phyloP scores from a whole-genome alignment of 495 filamentous ascomycete species.

The Amorphotheca resinae region DNA sequence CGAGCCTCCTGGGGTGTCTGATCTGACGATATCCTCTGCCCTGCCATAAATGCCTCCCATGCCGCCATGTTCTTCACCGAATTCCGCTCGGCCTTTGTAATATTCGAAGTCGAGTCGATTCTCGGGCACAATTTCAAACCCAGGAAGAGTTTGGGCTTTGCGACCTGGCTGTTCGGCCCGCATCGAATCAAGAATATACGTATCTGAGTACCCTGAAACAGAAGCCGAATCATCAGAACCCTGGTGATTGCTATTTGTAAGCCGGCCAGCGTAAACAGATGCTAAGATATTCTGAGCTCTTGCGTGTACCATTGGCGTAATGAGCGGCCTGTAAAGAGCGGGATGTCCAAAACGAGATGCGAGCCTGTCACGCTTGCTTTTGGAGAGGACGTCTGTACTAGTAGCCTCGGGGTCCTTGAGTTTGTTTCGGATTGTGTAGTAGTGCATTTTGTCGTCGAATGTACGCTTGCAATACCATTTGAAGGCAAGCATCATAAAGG shows the following conservation, averaged over 20 bases:
- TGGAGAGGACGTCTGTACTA: conserved; percentile 18
- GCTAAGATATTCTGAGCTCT: conserved; percentile 73
- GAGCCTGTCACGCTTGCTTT: conserved; percentile 50
- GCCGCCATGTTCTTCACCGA: conserved; percentile 75
- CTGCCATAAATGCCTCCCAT: conserved; percentile 60
- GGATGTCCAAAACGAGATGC: conserved; percentile 80
- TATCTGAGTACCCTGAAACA: conserved; percentile 56
- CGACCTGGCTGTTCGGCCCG: conserved; percentile 63
- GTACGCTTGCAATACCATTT: conserved; percentile 68
- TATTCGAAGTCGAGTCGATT: conserved; percentile 85
- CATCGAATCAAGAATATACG: conserved; percentile 66
- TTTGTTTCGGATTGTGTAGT: conserved; percentile 47
- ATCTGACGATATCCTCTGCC: conserved; percentile 50
- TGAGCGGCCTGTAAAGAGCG: conserved; percentile 74
- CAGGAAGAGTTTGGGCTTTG: conserved; percentile 30
- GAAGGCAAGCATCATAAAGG: conserved; percentile 70
- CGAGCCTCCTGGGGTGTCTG: conserved; percentile 50
- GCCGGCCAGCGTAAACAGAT: conserved; percentile 66
- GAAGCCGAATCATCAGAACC: conserved; percentile 47
- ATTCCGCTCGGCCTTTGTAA: conserved; percentile 81
- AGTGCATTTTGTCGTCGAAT: conserved; percentile 70
- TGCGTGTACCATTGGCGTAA: conserved; percentile 92
- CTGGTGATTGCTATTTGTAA: conserved; percentile 40
- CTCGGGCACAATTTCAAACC: conserved; percentile 85
- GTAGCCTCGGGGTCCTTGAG: conserved; percentile 44